Evolutionary conservation across 495 filamentous ascomycete species (phyloP).

Genomic region (Amphirosellinia nigrospora): DNA sequence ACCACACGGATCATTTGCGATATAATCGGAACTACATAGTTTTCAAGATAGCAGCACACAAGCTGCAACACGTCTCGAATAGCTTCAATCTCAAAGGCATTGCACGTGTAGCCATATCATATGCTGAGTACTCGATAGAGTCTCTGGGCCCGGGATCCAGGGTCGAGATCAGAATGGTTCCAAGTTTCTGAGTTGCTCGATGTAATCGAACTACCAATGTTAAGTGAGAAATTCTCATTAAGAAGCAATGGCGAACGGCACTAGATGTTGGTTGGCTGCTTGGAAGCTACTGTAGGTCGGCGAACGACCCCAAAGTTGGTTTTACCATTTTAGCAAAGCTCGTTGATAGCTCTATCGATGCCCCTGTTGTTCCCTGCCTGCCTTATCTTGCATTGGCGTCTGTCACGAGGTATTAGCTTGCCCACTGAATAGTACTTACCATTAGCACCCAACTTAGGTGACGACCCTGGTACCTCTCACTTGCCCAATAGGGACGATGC

Average conservation of each 20-base stretch:
- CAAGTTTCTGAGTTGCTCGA: neutral
- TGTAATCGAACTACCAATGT: conserved; percentile 4
- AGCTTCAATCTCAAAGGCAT: conserved; percentile 1
- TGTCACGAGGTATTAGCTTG: neutral
- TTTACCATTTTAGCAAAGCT: conserved; percentile 1
- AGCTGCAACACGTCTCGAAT: neutral
- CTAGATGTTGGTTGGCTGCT: neutral
- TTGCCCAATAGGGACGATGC: neutral
- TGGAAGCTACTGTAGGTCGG: neutral
- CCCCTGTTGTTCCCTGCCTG: conserved; percentile 1
- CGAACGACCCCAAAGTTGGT: neutral
- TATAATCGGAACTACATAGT: neutral
- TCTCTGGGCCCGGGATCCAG: too few species aligned
- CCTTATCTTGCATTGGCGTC: conserved; percentile 10
- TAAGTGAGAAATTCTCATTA: conserved; percentile 11
- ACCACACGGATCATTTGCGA: neutral
- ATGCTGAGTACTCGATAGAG: neutral
- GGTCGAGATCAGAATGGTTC: neutral
- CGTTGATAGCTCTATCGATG: neutral
- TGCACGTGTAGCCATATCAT: too few species aligned
- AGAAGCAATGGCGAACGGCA: neutral
- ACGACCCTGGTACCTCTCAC: neutral
- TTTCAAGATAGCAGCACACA: neutral
- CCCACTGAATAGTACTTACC: neutral
- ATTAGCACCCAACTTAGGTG: neutral